Evolutionary conservation across 495 filamentous ascomycete genomes (phyloP).

Genomic region (Penicillium alfredii): DNA sequence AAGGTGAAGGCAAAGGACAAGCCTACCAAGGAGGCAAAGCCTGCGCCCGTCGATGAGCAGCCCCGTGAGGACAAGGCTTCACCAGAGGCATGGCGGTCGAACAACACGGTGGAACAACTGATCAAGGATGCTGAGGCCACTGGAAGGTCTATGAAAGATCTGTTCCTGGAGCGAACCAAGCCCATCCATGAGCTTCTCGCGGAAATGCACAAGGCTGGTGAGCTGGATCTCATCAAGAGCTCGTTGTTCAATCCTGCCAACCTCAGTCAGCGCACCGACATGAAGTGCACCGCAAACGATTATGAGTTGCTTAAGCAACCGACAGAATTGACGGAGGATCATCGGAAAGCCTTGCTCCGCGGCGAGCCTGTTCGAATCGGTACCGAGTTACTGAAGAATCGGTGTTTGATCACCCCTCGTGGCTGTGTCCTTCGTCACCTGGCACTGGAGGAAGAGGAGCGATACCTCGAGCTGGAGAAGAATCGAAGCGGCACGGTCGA

Average conservation of each 20-base stretch:
- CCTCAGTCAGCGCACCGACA: conserved; percentile 45
- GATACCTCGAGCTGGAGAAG: conserved; percentile 69
- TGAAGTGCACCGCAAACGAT: conserved; percentile 44
- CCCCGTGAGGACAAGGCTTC: conserved; percentile 22
- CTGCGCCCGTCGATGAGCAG: conserved; percentile 29
- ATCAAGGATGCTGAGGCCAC: conserved; percentile 35
- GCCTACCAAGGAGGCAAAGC: conserved; percentile 23
- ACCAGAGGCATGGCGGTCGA: conserved; percentile 36
- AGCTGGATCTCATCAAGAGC: conserved; percentile 42
- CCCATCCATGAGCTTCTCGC: conserved; percentile 42
- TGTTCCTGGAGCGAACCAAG: conserved; percentile 37
- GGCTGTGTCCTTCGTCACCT: conserved; percentile 74
- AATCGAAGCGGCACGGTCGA: conserved; percentile 37
- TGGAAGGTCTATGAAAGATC: conserved; percentile 32
- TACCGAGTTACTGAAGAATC: conserved; percentile 33
- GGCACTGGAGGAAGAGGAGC: conserved; percentile 66
- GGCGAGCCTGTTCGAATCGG: conserved; percentile 39
- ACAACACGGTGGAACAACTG: conserved; percentile 38
- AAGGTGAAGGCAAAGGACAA: conserved; percentile 37
- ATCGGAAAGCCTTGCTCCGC: conserved; percentile 35
- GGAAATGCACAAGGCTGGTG: conserved; percentile 43
- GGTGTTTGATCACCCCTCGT: conserved; percentile 67
- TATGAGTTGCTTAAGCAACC: conserved; percentile 35
- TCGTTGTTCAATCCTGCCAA: conserved; percentile 52
- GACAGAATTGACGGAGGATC: conserved; percentile 35